Evolutionary conservation across 352 stramenopile genomes (phyloP), one percentile per base, ranked within the genome.

Genomic region (Phytopythium vexans): DNA sequence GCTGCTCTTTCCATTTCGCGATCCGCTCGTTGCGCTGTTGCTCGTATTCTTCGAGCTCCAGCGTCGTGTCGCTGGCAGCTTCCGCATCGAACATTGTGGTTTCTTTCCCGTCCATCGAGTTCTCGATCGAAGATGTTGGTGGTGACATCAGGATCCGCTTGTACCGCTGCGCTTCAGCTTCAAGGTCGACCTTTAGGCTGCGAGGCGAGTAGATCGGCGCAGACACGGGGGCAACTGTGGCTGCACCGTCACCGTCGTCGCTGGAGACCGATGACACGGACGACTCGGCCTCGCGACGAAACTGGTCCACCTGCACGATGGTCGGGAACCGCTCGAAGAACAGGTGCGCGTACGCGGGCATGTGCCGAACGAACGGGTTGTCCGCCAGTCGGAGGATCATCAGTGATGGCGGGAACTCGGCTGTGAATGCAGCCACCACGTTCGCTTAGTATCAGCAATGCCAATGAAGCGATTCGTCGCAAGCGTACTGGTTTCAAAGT

Each of bases 291-390:
- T 54, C 54, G 12, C 75, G 75, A 41, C 73, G 73, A 36, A 74
- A 75, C 10, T 81, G 65, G 31, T 88, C 74, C 39, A 89, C 62
- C 35, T 88, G 70, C 11, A 79, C 61, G 3, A 89, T 62, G 33
- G 77, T 80, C 12, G 79, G 76, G n/a, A 89, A 55, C 34, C 60
- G 57, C 42, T 86, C 74, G 37, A 89, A 89, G 53, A 88, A 74
- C 6, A 81, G 55, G 33, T 74, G 60, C 31, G 73, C 76, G 48
- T 88, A 88, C 10, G 66, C 60, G 7, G 77, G 79, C 58, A 77
- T 85, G 59, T 77, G 68, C 6, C 63, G 58, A 3, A 77, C 55
- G 50, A 88, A 88, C 16, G 77, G 77, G 48, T 89, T 89, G 4
- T 70, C 77, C 8, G 66, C 58, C 2, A 89, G 55, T 8, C 75